These are phyloP conservation scores for Noccaea bulbosa DNA, from an alignment of 345 rosid species.

Conservation along the genomic window DNA sequence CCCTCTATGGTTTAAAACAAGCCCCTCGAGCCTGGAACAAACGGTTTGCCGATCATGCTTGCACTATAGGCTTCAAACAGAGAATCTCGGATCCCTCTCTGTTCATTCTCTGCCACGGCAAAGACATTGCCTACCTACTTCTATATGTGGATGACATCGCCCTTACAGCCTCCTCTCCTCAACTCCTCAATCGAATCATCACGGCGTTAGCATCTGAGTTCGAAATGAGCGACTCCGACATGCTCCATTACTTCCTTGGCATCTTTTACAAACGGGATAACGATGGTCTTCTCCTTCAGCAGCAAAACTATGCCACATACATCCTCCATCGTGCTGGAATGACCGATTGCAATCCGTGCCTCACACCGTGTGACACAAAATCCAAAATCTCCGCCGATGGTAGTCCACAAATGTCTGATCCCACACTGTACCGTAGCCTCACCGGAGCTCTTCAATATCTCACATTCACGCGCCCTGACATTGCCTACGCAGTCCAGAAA, in stretches of 20 bases:
- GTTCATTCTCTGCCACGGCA: accelerated
- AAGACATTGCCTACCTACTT: neutral
- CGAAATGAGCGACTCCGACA: neutral
- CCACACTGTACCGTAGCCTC: neutral
- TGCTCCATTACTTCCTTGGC: neutral
- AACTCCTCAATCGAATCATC: neutral
- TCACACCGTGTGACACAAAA: neutral
- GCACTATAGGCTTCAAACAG: neutral
- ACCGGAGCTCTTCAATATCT: neutral
- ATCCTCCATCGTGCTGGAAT: neutral
- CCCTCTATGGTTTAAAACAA: neutral
- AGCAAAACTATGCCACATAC: neutral
- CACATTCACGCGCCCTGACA: neutral
- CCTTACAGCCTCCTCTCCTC: neutral
- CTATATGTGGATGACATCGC: neutral
- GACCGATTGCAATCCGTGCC: neutral
- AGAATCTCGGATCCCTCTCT: neutral
- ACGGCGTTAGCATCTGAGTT: neutral
- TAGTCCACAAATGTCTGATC: neutral
- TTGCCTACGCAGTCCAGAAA: neutral
- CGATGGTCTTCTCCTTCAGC: neutral
- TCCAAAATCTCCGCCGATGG: neutral
- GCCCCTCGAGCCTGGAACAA: neutral
- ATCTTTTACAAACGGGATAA: neutral
- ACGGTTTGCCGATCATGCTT: neutral